These are phyloP conservation scores for Hypoxylon rubiginosum DNA, from an alignment of 2,329 filamentous ascomycete genomes.

Conservation along the genomic window DNA sequence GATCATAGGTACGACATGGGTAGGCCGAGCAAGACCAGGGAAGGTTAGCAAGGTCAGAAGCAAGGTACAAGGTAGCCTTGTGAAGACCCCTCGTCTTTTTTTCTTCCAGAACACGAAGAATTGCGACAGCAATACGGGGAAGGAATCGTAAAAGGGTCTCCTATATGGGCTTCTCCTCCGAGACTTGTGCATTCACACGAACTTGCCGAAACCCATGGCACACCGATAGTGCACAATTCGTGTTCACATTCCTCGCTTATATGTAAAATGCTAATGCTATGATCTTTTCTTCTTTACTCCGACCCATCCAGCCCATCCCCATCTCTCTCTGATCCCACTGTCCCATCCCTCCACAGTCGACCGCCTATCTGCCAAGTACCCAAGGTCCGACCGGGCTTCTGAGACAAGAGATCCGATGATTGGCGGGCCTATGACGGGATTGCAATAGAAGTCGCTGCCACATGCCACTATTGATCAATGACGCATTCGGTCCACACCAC, in stretches of 20 bases:
- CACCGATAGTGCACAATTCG: constrained; percentile 18
- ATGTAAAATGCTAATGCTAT: constrained; percentile 9
- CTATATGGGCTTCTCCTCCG: neutral
- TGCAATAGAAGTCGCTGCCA: constrained; percentile 36
- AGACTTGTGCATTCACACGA: neutral
- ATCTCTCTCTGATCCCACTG: constrained; percentile 1
- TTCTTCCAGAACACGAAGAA: constrained; percentile 32
- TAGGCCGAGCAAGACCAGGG: constrained; percentile 1
- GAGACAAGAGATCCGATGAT: constrained; percentile 45
- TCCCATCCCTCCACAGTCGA: constrained; percentile 22
- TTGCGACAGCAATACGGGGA: constrained; percentile 16
- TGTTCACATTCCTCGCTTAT: constrained; percentile 29
- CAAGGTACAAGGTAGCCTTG: constrained; percentile 34
- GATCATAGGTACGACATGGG: constrained; percentile 44
- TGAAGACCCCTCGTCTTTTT: constrained; percentile 34
- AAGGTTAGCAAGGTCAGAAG: neutral
- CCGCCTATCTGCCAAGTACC: constrained; percentile 14
- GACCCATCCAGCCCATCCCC: neutral
- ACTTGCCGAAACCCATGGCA: constrained; percentile 6
- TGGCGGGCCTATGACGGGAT: constrained; percentile 44
- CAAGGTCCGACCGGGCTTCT: constrained; percentile 40
- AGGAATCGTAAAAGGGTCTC: neutral
- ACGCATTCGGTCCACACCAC: constrained; percentile 47
- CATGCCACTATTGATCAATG: constrained; percentile 47
- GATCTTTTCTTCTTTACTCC: constrained; percentile 16